Evolutionary conservation across 495 filamentous ascomycete genomes (phyloP).

Genomic region (Coniosporium apollinis): DNA sequence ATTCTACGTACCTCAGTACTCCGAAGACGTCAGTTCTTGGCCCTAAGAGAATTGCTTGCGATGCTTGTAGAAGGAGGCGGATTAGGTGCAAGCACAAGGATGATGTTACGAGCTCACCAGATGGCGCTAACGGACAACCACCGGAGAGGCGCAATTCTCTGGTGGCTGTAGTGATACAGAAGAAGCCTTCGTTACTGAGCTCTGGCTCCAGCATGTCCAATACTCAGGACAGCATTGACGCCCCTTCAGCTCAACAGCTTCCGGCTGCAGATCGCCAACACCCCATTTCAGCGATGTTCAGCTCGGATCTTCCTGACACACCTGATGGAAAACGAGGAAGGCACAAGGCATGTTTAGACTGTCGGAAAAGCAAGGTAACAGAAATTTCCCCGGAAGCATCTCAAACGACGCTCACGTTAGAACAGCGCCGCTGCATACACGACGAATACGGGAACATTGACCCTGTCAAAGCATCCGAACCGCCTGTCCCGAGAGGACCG

Average conservation of each 20-base stretch:
- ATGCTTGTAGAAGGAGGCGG: slow-evolving; percentile 26
- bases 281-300: too few relatives aligned
- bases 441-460: slow-evolving; percentile 48
- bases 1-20: slow-evolving; percentile 17
- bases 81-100: slow-evolving; percentile 32
- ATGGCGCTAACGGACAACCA: background rate
- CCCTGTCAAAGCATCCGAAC: slow-evolving; percentile 42
- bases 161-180: background rate
- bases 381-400: too few relatives aligned
- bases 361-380: slow-evolving; percentile 50
- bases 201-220: too few relatives aligned
- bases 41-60: slow-evolving; percentile 28
- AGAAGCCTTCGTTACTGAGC: background rate
- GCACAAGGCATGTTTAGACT: slow-evolving; percentile 48
- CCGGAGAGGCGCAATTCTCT: background rate
- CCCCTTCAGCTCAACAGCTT: slow-evolving; percentile 1
- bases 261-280: slow-evolving; percentile 1
- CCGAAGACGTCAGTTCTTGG: slow-evolving; percentile 29
- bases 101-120: slow-evolving; percentile 8
- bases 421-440: slow-evolving; percentile 50
- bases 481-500: slow-evolving; percentile 39
- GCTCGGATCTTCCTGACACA: too few relatives aligned
- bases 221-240: slow-evolving; percentile 13
- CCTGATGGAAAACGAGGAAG: slow-evolving; percentile 33
- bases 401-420: slow-evolving; percentile 14